Evolutionary conservation across 371 early-diverging fungal genomes (phyloP).

Genomic region (Zancudomyces culisetae): DNA sequence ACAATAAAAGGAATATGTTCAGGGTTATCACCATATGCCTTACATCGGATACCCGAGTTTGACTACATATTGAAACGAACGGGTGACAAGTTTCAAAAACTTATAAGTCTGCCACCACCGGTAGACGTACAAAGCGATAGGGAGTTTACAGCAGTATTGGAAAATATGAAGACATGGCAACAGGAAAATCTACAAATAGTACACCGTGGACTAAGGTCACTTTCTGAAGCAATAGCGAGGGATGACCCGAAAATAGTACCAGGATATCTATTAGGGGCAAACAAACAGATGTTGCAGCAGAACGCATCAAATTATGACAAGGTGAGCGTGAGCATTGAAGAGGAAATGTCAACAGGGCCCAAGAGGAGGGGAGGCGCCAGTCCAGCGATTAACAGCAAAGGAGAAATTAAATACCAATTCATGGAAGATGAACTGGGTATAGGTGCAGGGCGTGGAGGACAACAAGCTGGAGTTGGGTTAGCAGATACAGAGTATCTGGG

Average conservation of each 20-base stretch:
- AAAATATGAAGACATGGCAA: constrained; percentile 11
- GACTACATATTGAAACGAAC: constrained; percentile 23
- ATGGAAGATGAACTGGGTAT: background rate
- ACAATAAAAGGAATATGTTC: constrained; percentile 32
- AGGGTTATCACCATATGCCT: constrained; percentile 23
- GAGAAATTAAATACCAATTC: constrained; percentile 5
- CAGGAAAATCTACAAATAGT: constrained; percentile 17
- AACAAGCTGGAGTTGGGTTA: background rate
- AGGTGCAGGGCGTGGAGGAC: constrained; percentile 13
- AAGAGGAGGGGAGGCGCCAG: background rate
- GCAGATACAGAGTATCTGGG: constrained; percentile 4
- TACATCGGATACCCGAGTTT: constrained; percentile 26
- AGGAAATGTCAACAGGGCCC: background rate
- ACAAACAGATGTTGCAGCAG: too few species aligned
- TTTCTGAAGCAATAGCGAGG: constrained; percentile 13
- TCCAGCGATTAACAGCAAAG: background rate
- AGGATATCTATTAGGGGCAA: constrained; percentile 6
- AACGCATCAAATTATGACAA: too few species aligned
- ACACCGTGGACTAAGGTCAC: constrained; percentile 20
- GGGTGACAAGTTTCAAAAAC: constrained; percentile 24
- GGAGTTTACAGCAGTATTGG: constrained; percentile 27
- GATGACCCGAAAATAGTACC: constrained; percentile 15
- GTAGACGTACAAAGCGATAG: constrained; percentile 13
- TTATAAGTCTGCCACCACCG: constrained; percentile 23
- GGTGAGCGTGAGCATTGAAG: too few species aligned